These are phyloP conservation scores for Hypoxylon fuscum DNA, from an alignment of 495 filamentous ascomycete genomes.

Conservation along the genomic window DNA sequence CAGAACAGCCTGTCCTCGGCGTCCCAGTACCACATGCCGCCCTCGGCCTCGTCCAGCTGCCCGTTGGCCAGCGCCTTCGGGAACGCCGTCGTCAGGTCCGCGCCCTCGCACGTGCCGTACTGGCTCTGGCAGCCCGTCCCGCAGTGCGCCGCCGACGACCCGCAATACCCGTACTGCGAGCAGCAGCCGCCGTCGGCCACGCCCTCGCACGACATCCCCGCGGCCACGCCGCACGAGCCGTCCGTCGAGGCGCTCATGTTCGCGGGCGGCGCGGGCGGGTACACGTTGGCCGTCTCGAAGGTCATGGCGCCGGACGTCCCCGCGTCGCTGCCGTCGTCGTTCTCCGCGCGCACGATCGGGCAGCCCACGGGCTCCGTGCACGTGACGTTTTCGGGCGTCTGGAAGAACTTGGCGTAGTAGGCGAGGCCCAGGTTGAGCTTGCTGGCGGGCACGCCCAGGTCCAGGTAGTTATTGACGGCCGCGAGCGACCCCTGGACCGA, in stretches of 20 bases:
- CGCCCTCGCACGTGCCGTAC: conserved; percentile 42
- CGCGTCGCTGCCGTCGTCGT: conserved; percentile 64
- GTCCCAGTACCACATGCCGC: conserved; percentile 71
- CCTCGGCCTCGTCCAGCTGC: conserved; percentile 56
- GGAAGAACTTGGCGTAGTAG: conserved; percentile 74
- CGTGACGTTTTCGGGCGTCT: conserved; percentile 48
- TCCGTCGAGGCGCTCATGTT: conserved; percentile 10
- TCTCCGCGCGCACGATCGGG: conserved; percentile 61
- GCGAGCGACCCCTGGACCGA: conserved; percentile 57
- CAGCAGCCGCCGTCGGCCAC: conserved; percentile 29
- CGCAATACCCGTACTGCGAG: conserved; percentile 33
- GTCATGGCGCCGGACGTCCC: conserved; percentile 65
- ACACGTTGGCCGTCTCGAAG: conserved; percentile 46
- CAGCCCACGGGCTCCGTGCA: conserved; percentile 62
- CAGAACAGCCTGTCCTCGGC: conserved; percentile 61
- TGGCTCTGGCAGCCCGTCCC: conserved; percentile 28
- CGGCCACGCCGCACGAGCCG: conserved; percentile 26
- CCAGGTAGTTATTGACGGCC: conserved; percentile 61
- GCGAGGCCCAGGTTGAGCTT: conserved; percentile 73
- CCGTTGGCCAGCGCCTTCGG: conserved; percentile 57
- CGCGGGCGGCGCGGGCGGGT: conserved; percentile 37
- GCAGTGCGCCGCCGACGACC: conserved; percentile 35
- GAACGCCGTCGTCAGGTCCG: conserved; percentile 40
- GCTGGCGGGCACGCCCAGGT: conserved; percentile 56
- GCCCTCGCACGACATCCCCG: conserved; percentile 11